These are phyloP conservation scores for Malus hybrid DNA, from an alignment of 331 rosid genomes.

Conservation along the genomic window DNA sequence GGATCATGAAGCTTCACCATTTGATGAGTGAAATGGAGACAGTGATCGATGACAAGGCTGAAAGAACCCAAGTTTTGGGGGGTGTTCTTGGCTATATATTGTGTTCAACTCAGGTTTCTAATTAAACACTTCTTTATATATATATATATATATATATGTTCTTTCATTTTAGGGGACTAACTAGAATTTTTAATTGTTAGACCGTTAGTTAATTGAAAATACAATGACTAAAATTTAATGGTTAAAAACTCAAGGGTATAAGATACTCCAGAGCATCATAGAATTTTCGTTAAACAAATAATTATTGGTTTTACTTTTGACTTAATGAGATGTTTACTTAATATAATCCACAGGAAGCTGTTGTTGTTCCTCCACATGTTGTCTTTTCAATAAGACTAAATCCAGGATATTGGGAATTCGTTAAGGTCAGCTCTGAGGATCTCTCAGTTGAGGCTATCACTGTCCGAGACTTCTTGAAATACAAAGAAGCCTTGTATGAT, in stretches of 20 bases:
- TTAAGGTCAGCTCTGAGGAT: constrained; percentile 52
- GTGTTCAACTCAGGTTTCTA: constrained; percentile 61
- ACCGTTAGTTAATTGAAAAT: too few species aligned
- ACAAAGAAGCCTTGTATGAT: constrained; percentile 56
- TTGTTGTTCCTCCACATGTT: constrained; percentile 69
- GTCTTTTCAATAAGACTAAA: constrained; percentile 69
- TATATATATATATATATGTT: too few species aligned
- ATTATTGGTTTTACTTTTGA: neutral
- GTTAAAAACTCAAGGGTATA: too few species aligned
- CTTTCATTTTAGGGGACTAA: too few species aligned
- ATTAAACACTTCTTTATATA: neutral
- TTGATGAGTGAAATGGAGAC: constrained; percentile 70
- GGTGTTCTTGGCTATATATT: constrained; percentile 63
- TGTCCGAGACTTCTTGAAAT: constrained; percentile 49
- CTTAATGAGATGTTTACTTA: neutral
- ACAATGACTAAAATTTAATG: neutral
- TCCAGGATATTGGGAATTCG: constrained; percentile 87
- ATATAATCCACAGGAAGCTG: constrained; percentile 54
- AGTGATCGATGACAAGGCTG: constrained; percentile 48
- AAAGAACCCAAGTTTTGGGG: constrained; percentile 52
- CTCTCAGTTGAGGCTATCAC: constrained; percentile 57
- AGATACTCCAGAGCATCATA: neutral
- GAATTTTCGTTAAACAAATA: neutral
- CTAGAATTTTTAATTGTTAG: neutral
- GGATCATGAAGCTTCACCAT: constrained; percentile 56